These are phyloP conservation scores for Neurospora hispaniola DNA, from an alignment of 495 filamentous ascomycete species.

Conservation along the genomic window DNA sequence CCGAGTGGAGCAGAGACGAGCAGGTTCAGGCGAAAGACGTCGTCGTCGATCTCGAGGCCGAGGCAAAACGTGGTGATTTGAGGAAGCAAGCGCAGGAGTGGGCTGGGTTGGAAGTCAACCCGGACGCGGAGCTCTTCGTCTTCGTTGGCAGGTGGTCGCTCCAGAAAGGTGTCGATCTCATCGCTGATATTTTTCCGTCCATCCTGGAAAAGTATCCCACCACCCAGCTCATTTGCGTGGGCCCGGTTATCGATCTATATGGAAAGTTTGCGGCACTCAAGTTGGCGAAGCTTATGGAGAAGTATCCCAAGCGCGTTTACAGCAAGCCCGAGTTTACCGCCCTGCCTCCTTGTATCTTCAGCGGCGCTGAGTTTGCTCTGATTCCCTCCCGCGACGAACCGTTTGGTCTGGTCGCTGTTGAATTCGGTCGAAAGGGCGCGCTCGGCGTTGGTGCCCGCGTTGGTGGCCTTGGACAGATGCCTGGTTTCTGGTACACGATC, in stretches of 20 bases:
- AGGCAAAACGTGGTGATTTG: slow-evolving; percentile 42
- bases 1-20: slow-evolving; percentile 46
- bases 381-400: slow-evolving; percentile 71
- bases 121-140: slow-evolving; percentile 60
- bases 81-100: slow-evolving; percentile 62
- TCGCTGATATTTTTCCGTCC: slow-evolving; percentile 61
- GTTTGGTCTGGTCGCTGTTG: slow-evolving; percentile 69
- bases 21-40: slow-evolving; percentile 33
- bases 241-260: slow-evolving; percentile 65
- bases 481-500: slow-evolving; percentile 58
- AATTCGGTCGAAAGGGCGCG: slow-evolving; percentile 68
- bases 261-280: slow-evolving; percentile 66
- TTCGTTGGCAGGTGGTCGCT: slow-evolving; percentile 70
- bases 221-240: slow-evolving; percentile 58
- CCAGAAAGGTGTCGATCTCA: slow-evolving; percentile 70
- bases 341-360: slow-evolving; percentile 61
- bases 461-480: slow-evolving; percentile 63
- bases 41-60: slow-evolving; percentile 43
- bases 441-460: slow-evolving; percentile 60
- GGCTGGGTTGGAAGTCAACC: slow-evolving; percentile 53
- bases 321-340: slow-evolving; percentile 64
- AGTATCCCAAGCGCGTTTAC: slow-evolving; percentile 59
- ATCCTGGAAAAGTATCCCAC: slow-evolving; percentile 52
- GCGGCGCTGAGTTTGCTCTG: slow-evolving; percentile 64
- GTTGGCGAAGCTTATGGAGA: slow-evolving; percentile 54